Percentiles rank a stretch among this genome's conserved stretches.
phyloP scores from a whole-genome alignment of 352 stramenopile species.

The Phytophthora pluvialis region DNA sequence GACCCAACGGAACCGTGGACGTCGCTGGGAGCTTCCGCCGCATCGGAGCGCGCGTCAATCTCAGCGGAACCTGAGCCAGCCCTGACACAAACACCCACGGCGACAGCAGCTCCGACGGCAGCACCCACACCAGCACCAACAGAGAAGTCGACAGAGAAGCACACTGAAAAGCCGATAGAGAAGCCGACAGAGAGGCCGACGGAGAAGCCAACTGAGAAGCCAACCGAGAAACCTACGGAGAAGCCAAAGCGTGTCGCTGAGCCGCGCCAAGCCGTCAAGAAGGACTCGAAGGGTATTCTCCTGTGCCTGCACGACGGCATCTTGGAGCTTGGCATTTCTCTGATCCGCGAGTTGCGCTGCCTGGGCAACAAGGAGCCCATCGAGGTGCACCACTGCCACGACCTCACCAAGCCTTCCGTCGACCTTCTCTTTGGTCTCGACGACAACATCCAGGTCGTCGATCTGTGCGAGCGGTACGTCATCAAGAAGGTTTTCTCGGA shows the following conservation, averaged over 20 bases:
- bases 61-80: slow-evolving; percentile 6
- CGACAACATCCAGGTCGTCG: slow-evolving; percentile 50
- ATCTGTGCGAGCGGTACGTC: slow-evolving; percentile 46
- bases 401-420: slow-evolving; percentile 44
- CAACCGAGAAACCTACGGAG: slow-evolving; percentile 21
- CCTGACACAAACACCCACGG: not conserved
- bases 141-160: not conserved
- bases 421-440: slow-evolving; percentile 43
- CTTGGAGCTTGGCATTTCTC: slow-evolving; percentile 47
- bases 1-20: slow-evolving; percentile 11
- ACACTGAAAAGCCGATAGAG: slow-evolving; percentile 5
- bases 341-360: slow-evolving; percentile 60
- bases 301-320: slow-evolving; percentile 53
- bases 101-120: not conserved
- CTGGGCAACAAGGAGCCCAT: slow-evolving; percentile 55
- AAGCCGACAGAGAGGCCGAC: slow-evolving; percentile 18
- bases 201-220: slow-evolving; percentile 21
- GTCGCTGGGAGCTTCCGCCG: slow-evolving; percentile 9
- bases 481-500: slow-evolving; percentile 35
- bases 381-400: slow-evolving; percentile 63
- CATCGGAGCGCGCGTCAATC: slow-evolving; percentile 6
- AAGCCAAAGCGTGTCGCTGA: slow-evolving; percentile 30
- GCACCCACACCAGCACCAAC: not conserved
- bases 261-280: slow-evolving; percentile 37
- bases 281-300: slow-evolving; percentile 47